Conservation (phyloP, 371 early-diverging fungal genomes). For the Funneliformis caledonium region DNA sequence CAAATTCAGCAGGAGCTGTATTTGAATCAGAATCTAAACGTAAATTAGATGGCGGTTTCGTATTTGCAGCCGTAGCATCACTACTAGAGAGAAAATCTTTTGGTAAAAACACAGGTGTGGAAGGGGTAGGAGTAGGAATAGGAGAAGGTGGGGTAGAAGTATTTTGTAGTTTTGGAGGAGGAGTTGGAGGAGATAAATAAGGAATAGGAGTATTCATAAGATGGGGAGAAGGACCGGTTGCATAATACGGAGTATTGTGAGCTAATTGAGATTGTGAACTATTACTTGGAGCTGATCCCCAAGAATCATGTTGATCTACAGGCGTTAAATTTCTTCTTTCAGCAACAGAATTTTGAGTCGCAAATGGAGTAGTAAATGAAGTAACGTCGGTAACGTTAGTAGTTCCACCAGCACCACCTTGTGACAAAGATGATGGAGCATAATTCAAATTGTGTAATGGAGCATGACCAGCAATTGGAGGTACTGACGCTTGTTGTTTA, state of each 20-base stretch:
- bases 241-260: background rate
- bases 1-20: background rate
- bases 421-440: background rate
- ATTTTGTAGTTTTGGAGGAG: background rate
- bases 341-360: background rate
- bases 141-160: background rate
- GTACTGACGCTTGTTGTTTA: background rate
- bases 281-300: background rate
- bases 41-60: background rate
- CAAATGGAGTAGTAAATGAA: background rate
- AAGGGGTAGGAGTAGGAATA: background rate
- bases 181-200: background rate
- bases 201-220: background rate
- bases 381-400: background rate
- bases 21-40: slow-evolving; percentile 1
- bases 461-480: slow-evolving; percentile 2
- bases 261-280: background rate
- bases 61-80: background rate
- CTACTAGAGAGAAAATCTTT: background rate
- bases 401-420: background rate
- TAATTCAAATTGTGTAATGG: background rate
- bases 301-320: background rate
- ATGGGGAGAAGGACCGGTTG: background rate
- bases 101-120: background rate
- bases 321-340: background rate